phyloP scores from a whole-genome alignment of 139 green algal species.

The Microglena sp. region DNA sequence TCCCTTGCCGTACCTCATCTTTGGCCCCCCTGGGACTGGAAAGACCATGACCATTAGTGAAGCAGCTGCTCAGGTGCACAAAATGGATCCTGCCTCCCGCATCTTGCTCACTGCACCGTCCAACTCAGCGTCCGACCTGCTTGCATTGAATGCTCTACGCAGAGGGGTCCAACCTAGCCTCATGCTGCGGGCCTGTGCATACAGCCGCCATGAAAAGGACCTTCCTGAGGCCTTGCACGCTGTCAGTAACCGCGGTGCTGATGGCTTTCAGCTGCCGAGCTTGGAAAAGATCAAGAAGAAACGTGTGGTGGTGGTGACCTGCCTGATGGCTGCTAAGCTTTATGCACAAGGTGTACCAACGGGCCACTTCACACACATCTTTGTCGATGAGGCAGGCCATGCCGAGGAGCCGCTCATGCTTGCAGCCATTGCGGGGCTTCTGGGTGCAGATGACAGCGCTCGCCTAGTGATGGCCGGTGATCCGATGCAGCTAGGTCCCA shows the following conservation, averaged over 20 bases:
- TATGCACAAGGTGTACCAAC: slow-evolving; percentile 21
- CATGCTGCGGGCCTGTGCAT: slow-evolving; percentile 11
- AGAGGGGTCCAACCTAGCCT: slow-evolving; percentile 6
- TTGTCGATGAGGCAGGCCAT: slow-evolving; percentile 50
- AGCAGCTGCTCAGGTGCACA: slow-evolving; percentile 28
- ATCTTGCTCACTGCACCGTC: slow-evolving; percentile 30
- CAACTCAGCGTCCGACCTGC: slow-evolving; percentile 38
- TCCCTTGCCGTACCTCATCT: slow-evolving; percentile 36
- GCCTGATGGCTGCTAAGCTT: slow-evolving; percentile 17
- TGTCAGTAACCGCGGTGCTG: too few relatives aligned
- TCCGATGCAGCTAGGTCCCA: slow-evolving; percentile 37
- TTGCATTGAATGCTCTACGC: slow-evolving; percentile 14
- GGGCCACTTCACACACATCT: slow-evolving; percentile 36
- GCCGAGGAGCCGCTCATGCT: slow-evolving; percentile 36
- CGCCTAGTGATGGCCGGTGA: slow-evolving; percentile 22
- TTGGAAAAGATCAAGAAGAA: too few relatives aligned
- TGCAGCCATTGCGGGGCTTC: slow-evolving; percentile 26
- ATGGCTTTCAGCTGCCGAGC: too few relatives aligned
- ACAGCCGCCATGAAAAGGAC: slow-evolving; percentile 8
- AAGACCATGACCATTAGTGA: slow-evolving; percentile 36
- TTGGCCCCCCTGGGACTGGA: slow-evolving; percentile 32
- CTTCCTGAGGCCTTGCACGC: neutral
- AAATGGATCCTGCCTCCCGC: neutral
- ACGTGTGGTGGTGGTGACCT: too few relatives aligned
- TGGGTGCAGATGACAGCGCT: slow-evolving; percentile 6